These are phyloP conservation scores for Lodderomyces jiufengensis DNA, from an alignment of 1,139 yeast species.

Conservation along the genomic window DNA sequence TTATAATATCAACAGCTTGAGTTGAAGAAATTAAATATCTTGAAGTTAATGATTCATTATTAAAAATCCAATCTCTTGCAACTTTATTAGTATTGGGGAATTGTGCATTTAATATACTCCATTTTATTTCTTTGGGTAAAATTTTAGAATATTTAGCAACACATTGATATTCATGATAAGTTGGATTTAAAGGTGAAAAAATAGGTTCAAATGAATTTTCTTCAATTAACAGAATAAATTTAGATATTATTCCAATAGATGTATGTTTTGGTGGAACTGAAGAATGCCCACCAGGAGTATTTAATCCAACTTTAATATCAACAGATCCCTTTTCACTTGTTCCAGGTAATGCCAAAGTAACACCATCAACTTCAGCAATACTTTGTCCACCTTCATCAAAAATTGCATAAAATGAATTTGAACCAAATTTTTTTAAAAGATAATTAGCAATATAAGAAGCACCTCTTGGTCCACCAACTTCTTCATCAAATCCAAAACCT, in stretches of 20 bases:
- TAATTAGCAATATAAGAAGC: constrained; percentile 24
- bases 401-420: constrained; percentile 33
- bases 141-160: constrained; percentile 31
- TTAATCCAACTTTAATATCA: constrained; percentile 29
- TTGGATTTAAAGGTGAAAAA: constrained; percentile 37
- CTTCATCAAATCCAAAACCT: constrained; percentile 46
- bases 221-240: constrained; percentile 33
- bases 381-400: constrained; percentile 43
- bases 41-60: constrained; percentile 4
- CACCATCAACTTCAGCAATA: constrained; percentile 32
- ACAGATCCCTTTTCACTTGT: constrained; percentile 43
- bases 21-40: constrained; percentile 27
- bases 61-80: constrained; percentile 12
- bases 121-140: constrained; percentile 17
- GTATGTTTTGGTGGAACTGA: constrained; percentile 45
- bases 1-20: constrained; percentile 32
- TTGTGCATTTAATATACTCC: constrained; percentile 25
- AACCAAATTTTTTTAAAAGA: constrained; percentile 30
- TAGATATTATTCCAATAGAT: constrained; percentile 38
- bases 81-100: constrained; percentile 23
- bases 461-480: constrained; percentile 32
- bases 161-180: constrained; percentile 36
- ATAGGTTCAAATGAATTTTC: constrained; percentile 28
- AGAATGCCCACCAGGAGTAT: constrained; percentile 46
- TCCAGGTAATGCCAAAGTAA: constrained; percentile 50